phyloP scores from a whole-genome alignment of 495 filamentous ascomycete species.

The Penicillium diatomitis region DNA sequence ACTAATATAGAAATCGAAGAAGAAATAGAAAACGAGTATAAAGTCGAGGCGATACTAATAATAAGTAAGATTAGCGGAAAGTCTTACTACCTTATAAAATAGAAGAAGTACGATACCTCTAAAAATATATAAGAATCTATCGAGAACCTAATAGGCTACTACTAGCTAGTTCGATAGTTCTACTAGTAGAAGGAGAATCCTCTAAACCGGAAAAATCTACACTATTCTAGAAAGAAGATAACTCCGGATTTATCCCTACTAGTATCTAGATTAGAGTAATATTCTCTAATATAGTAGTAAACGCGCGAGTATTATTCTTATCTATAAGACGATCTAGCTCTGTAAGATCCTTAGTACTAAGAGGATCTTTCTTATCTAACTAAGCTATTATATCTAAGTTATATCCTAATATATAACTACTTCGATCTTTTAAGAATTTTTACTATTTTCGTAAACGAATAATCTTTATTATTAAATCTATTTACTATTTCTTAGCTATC shows the following conservation, averaged over 20 bases:
- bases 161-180: slow-evolving; percentile 2
- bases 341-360: not conserved
- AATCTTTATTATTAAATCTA: too few relatives aligned
- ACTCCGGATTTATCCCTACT: not conserved
- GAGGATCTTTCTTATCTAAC: not conserved
- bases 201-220: not conserved
- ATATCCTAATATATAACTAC: too few relatives aligned
- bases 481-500: too few relatives aligned
- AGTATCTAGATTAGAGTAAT: not conserved
- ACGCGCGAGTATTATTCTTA: not conserved
- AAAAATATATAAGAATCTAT: slow-evolving; percentile 9
- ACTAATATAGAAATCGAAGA: slow-evolving; percentile 3
- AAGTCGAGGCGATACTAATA: slow-evolving; percentile 4
- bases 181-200: not conserved
- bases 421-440: too few relatives aligned
- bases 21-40: slow-evolving; percentile 6
- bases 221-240: not conserved
- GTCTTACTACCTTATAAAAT: slow-evolving; percentile 2
- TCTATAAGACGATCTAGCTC: not conserved
- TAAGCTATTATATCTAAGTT: not conserved
- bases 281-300: not conserved
- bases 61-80: slow-evolving; percentile 1
- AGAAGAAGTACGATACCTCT: slow-evolving; percentile 1
- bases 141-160: slow-evolving; percentile 5
- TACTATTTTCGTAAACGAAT: too few relatives aligned